A percentile compares a stretch with the other conserved stretches of the same genome.
Evolutionary conservation across 208 protist species (phyloP).

Genomic region (Acanthamoeba healyi): DNA sequence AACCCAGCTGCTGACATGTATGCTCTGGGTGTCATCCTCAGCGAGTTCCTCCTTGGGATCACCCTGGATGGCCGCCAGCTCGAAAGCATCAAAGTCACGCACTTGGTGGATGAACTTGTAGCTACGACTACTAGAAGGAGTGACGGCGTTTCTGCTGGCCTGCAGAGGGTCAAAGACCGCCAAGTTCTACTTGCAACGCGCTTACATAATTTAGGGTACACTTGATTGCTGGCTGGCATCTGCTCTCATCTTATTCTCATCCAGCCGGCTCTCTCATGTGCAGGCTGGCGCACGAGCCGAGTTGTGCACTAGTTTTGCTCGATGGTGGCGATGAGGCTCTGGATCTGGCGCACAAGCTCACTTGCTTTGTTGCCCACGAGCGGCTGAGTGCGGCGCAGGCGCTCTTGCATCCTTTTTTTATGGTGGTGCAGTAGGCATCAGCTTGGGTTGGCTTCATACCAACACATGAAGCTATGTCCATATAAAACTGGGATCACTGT

Average conservation of each 20-base stretch:
- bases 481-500: too few relatives aligned
- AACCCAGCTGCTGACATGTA: conserved; percentile 13
- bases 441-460: background rate
- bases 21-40: background rate
- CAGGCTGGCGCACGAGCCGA: background rate
- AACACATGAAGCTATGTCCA: too few relatives aligned
- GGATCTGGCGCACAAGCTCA: background rate
- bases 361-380: background rate
- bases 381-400: background rate
- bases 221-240: background rate
- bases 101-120: background rate
- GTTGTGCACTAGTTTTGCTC: background rate
- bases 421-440: background rate
- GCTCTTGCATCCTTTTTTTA: background rate
- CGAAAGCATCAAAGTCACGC: background rate
- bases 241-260: background rate
- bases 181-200: background rate
- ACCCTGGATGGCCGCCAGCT: background rate
- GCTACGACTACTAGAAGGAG: too few relatives aligned
- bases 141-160: background rate
- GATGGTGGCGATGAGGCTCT: conserved; percentile 4
- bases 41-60: conserved; percentile 14
- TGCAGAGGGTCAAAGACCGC: background rate
- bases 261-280: background rate
- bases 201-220: background rate